These are phyloP conservation scores for Viola odorata DNA, from an alignment of 345 rosid species.

Conservation along the genomic window DNA sequence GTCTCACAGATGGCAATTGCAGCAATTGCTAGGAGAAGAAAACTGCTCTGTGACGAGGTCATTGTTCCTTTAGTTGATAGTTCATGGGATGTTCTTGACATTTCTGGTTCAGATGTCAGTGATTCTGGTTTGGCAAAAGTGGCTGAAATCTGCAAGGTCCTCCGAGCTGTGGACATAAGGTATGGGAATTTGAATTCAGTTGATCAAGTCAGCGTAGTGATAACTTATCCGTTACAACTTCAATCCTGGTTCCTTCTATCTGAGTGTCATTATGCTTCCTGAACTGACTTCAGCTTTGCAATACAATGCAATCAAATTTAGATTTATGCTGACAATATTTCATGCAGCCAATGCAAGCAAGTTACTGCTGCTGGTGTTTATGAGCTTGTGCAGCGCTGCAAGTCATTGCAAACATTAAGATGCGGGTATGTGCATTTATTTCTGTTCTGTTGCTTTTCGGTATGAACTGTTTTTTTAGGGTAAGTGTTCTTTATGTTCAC, in stretches of 20 bases:
- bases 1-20: conserved; percentile 47
- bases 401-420: conserved; percentile 66
- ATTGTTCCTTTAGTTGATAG: conserved; percentile 61
- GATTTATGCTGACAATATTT: neutral
- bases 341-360: conserved; percentile 59
- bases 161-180: conserved; percentile 89
- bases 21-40: conserved; percentile 82
- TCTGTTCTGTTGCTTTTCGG: too few relatives aligned
- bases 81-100: conserved; percentile 78
- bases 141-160: conserved; percentile 52
- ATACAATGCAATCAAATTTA: too few relatives aligned
- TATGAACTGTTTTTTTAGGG: neutral
- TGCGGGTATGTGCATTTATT: conserved; percentile 49
- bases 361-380: conserved; percentile 61
- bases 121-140: conserved; percentile 57
- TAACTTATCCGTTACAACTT: too few relatives aligned
- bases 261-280: too few relatives aligned
- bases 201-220: neutral
- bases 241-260: neutral
- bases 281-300: too few relatives aligned
- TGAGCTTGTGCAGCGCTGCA: conserved; percentile 59
- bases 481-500: neutral
- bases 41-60: conserved; percentile 52
- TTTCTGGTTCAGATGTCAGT: conserved; percentile 72
- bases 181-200: conserved; percentile 8